Evolutionary conservation across 2,329 filamentous ascomycete genomes (phyloP), one percentile per base, ranked within the genome.

Genomic region (Ophiostoma triangulosporum): DNA sequence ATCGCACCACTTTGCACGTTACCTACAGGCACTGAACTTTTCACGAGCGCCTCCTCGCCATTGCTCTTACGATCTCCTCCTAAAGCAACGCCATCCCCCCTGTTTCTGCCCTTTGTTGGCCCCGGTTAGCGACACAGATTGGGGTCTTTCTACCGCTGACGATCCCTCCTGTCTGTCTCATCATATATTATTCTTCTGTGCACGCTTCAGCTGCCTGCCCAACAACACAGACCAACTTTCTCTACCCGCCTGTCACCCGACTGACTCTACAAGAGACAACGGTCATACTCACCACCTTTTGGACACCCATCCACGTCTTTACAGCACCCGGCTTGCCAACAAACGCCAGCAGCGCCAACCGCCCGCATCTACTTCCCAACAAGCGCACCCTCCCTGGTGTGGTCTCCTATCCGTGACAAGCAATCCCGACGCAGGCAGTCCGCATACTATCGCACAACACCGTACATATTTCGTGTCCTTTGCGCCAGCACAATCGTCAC

Each of bases 141-240:
- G 38, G 27, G 45, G 43, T 45, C 40, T 54, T 35, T 45, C 45
- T 40, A 38, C 46, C 33, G 46, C 55, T 52, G 46, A 20, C 53
- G 55, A 57, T 57, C 53, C 45, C 43, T 32, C 48, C 38, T 51
- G 45, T 40, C 17, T 26, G 26, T 49, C 32, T 43, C 29, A 22
- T 43, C 38, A 40, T 40, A 40, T 40, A 40, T 40, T 40, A 17
- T 24, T 43, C 20, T 20, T 43, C 20, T 43, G 35, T 38, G 48
- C 29, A 32, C 29, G 26, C 33, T 36, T 15, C 27, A 49, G 33
- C 49, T 38, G 22, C 43, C 50, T n/a, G n/a, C n/a, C n/a, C n/a
- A n/a, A n/a, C 53, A 55, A 53, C 32, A 15, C 51, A 54, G 51
- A 46, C 52, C 45, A 53, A 31, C 33, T 45, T 52, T 55, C 50